These are phyloP conservation scores for Nigrospora sphaerica DNA, from an alignment of 2,329 filamentous ascomycete species.

Conservation along the genomic window DNA sequence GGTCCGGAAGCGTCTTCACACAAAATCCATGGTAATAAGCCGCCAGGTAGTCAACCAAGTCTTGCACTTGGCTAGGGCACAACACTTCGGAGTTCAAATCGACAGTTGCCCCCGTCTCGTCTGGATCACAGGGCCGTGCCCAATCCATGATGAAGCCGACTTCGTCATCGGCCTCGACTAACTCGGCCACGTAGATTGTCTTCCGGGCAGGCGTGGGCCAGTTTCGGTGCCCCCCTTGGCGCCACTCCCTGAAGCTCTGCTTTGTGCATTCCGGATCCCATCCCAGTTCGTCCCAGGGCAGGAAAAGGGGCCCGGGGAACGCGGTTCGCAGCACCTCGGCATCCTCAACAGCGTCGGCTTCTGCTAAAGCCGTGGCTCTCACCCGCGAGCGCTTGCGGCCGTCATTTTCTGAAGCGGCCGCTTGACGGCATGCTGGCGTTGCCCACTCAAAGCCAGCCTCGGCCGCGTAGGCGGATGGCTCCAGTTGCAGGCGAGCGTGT, in stretches of 20 bases:
- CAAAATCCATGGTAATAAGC: slow-evolving; percentile 47
- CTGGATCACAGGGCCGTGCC: slow-evolving; percentile 21
- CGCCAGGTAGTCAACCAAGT: slow-evolving; percentile 28
- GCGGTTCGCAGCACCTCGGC: slow-evolving; percentile 15
- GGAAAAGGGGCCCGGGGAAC: slow-evolving; percentile 52
- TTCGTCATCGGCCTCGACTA: slow-evolving; percentile 30
- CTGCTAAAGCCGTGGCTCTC: slow-evolving; percentile 3
- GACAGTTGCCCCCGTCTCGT: neutral
- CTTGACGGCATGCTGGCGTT: slow-evolving; percentile 17
- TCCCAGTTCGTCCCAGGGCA: slow-evolving; percentile 53
- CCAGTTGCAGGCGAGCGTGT: slow-evolving; percentile 15
- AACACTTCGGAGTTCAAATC: neutral
- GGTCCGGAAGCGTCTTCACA: slow-evolving; percentile 22
- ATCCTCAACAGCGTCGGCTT: slow-evolving; percentile 9
- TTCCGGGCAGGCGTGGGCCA: slow-evolving; percentile 34
- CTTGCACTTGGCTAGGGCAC: neutral
- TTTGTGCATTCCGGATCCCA: slow-evolving; percentile 41
- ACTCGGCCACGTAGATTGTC: slow-evolving; percentile 45
- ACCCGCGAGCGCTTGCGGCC: slow-evolving; percentile 1
- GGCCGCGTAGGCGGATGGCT: slow-evolving; percentile 20
- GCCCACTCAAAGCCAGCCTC: slow-evolving; percentile 21
- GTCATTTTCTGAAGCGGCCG: slow-evolving; percentile 14
- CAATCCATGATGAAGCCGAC: slow-evolving; percentile 34
- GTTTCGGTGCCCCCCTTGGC: slow-evolving; percentile 37
- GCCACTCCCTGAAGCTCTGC: slow-evolving; percentile 48